Base-by-base conservation (phyloP, 2,329 filamentous ascomycete genomes). In the Calcarisporium arbuscula region DNA sequence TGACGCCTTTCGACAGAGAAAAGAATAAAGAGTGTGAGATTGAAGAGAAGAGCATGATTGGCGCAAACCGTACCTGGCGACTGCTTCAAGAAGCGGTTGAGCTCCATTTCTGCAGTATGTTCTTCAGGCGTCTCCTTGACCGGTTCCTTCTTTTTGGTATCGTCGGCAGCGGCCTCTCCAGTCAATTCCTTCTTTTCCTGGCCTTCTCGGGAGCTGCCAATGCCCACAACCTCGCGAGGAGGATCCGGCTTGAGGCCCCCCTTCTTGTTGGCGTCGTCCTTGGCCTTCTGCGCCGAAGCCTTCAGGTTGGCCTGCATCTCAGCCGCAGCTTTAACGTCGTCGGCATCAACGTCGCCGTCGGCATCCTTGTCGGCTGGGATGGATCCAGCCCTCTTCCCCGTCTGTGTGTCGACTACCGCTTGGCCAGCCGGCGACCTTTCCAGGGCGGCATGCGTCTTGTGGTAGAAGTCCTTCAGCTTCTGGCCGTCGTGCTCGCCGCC, bases 31-130 rank as follows among this genome's bases (percentile, higher is more conserved):
- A n/a, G n/a, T n/a, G n/a, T n/a, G n/a, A n/a, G n/a, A n/a, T n/a
- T n/a, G n/a, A n/a, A n/a, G n/a, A n/a, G n/a, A n/a, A n/a, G n/a
- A n/a, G n/a, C n/a, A n/a, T n/a, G n/a, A 15, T 20, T 15, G 12
- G 26, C 16, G 9, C 19, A 15, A 8, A 4, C 65, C 75, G 47
- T 75, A 94, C 87, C 81, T 12, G 90, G 88, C 4, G 85, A 80
- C 53, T 80, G 82, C 65, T 89, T 92, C 44, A 96, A 60, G 31
- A 96, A 94, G 7, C 61, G 58, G 51, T 87, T 82, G 43, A 96
- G 61, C 57, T 87, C 85, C 14, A 64, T 62, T 55, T 88, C 80
- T 3, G 83, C 77, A 36, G 79, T 71, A 36, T 75, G 70, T 35
- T 81, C 73, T 42, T 80, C 72, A 19, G 72, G 64, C 10, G 70